Base-by-base conservation (phyloP, 305 asterid genomes). In the Rubia peregrina region DNA sequence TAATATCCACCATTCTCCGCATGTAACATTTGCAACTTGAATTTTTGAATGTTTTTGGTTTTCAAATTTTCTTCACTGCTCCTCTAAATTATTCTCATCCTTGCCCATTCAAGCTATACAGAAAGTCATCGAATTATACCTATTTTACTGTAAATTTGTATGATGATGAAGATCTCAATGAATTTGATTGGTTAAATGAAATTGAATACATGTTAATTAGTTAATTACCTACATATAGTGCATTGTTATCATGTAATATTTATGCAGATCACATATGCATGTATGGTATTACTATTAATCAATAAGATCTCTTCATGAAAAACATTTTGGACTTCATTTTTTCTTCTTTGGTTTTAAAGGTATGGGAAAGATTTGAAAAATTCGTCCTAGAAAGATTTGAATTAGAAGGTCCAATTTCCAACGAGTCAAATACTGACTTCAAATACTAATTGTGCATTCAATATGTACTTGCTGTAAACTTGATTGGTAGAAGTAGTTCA, bases 291-390 rank as follows among this genome's bases (percentile, higher is more conserved):
- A 26, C 30, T 26, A 26, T 26, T 26, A 64, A 41, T 57, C 38
- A 0, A 26, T 16, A n/a, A 48, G 68, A 17, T 46, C 71, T 16
- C 9, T 10, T 7, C n/a, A 10, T 19, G 9, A 10, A 36, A 51
- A 49, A 33, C 46, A 33, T 33, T 33, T 16, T 21, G 7, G 48
- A 8, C 14, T 21, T 21, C 14, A n/a, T 56, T 68, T 61, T 40
- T 74, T 49, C 63, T 48, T 61, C 26, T 61, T 72, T 67, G 69
- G 68, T 56, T 5, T 74, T 60, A 68, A 78, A 92, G 97, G 95
- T 89, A 62, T 93, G 97, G 98, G 96, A 93, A 67, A 85, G 88
- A 76, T 92, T 96, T 55, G 97, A 87, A 66, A 96, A 93, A 14
- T 93, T 93, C 73, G 71, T 79, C 59, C 98, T 96, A n/a, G 94